Percentiles rank a stretch among this genome's conserved stretches.
Evolutionary conservation across 306 rosid species (phyloP).

Genomic region (barrel medic (Medicago truncatula)): DNA sequence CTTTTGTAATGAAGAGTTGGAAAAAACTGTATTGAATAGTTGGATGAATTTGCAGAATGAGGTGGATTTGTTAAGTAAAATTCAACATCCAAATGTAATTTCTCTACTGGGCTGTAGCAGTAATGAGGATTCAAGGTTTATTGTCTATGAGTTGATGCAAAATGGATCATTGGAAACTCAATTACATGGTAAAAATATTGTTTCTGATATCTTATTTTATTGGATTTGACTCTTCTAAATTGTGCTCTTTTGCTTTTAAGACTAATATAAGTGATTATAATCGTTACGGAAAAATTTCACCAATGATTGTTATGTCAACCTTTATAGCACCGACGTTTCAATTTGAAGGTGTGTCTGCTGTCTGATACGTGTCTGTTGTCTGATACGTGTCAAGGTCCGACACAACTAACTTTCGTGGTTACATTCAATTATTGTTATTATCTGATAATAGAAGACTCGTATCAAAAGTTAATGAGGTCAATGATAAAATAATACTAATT

Average conservation of each 20-base stretch:
- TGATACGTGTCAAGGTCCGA: too few relatives aligned
- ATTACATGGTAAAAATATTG: slow-evolving; percentile 73
- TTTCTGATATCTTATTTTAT: background rate
- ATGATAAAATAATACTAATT: slow-evolving; percentile 29
- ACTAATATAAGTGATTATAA: too few relatives aligned
- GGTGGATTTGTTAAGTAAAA: slow-evolving; percentile 78
- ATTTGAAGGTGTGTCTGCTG: too few relatives aligned
- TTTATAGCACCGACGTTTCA: too few relatives aligned
- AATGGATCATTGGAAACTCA: slow-evolving; percentile 94
- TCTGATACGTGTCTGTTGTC: too few relatives aligned
- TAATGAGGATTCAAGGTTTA: slow-evolving; percentile 62
- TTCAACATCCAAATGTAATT: slow-evolving; percentile 87
- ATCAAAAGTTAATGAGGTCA: slow-evolving; percentile 14
- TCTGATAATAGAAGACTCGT: background rate
- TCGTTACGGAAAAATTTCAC: too few relatives aligned
- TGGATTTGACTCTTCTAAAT: background rate
- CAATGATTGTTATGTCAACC: too few relatives aligned
- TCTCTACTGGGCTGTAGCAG: slow-evolving; percentile 78
- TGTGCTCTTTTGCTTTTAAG: too few relatives aligned
- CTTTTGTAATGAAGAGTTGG: background rate
- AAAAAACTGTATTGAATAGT: slow-evolving; percentile 6
- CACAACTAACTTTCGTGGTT: too few relatives aligned
- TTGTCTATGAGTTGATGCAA: slow-evolving; percentile 90
- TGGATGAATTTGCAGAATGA: slow-evolving; percentile 79
- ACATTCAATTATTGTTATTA: background rate